Evolutionary conservation across 805 yeast species (phyloP).

Genomic region (Millerozyma acaciae): DNA sequence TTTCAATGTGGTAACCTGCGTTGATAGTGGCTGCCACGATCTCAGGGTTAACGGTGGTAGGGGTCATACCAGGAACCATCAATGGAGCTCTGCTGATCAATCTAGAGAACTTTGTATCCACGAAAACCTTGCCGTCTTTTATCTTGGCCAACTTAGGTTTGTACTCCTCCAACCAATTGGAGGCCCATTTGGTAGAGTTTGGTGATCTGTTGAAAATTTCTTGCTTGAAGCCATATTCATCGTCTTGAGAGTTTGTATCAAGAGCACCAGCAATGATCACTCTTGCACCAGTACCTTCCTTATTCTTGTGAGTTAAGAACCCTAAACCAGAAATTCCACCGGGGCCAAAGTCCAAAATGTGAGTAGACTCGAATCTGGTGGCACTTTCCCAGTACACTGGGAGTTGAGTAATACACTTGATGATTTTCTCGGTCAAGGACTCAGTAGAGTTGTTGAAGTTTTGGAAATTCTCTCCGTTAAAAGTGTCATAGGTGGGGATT

Average conservation of each 20-base stretch:
- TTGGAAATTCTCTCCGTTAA: conserved; percentile 76
- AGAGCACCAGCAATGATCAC: conserved; percentile 90
- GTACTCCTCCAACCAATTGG: conserved; percentile 86
- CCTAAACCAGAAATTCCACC: conserved; percentile 98
- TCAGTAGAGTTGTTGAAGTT: conserved; percentile 17
- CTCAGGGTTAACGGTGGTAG: conserved; percentile 92
- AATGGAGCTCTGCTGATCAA: conserved; percentile 92
- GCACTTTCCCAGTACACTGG: conserved; percentile 96
- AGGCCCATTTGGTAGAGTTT: conserved; percentile 69
- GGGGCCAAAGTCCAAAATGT: conserved; percentile 95
- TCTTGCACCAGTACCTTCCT: conserved; percentile 98
- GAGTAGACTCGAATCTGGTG: conserved; percentile 77
- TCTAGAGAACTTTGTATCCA: conserved; percentile 91
- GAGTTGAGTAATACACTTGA: conserved; percentile 76
- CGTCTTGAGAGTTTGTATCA: conserved; percentile 58
- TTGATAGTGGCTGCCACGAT: conserved; percentile 91
- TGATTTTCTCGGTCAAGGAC: conserved; percentile 43
- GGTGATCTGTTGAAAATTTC: conserved; percentile 78
- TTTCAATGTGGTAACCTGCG: conserved; percentile 95
- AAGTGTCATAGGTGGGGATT: conserved; percentile 92
- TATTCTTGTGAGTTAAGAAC: conserved; percentile 92
- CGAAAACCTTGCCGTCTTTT: conserved; percentile 65
- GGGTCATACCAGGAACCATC: conserved; percentile 99
- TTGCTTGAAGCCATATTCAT: conserved; percentile 93
- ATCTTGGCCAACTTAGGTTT: conserved; percentile 83